Percentiles rank a stretch among this genome's conserved stretches.
Conservation (phyloP, 208 protist species). For the Crithidia fasciculata region DNA sequence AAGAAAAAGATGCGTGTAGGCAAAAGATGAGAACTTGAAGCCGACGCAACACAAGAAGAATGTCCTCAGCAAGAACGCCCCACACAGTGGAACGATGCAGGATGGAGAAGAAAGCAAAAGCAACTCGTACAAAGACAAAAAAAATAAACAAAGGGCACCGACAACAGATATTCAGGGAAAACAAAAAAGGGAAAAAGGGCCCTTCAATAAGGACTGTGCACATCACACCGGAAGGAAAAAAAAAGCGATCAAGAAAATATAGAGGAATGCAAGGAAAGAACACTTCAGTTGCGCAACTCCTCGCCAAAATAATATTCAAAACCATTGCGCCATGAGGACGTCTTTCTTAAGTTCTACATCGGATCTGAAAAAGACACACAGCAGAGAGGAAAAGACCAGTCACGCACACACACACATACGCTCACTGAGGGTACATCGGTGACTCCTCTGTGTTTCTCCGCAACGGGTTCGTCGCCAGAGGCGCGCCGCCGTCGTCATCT, state of each 20-base stretch:
- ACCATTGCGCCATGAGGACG: slow-evolving; percentile 1
- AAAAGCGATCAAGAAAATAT: slow-evolving; percentile 8
- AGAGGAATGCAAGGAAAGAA: no score
- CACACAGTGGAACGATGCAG: no score
- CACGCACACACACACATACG: no score
- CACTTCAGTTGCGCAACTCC: no score
- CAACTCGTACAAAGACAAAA: background rate
- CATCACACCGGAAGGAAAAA: background rate
- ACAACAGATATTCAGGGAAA: background rate
- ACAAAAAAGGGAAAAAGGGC: background rate
- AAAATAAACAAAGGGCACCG: background rate
- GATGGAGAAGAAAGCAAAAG: background rate
- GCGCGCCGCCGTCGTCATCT: background rate
- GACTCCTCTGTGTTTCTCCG: background rate
- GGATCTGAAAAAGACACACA: background rate
- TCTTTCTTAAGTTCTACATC: background rate
- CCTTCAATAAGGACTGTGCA: background rate
- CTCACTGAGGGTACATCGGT: slow-evolving; percentile 3
- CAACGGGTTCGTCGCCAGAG: slow-evolving; percentile 1
- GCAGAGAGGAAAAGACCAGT: background rate
- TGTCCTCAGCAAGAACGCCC: no score
- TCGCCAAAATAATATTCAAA: background rate
- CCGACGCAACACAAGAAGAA: no score
- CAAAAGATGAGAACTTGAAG: no score
- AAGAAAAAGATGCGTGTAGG: no score